Percentiles rank a stretch among this genome's conserved stretches.
Evolutionary conservation across 352 stramenopile species (phyloP).

Genomic region (Phytopythium montanum): DNA sequence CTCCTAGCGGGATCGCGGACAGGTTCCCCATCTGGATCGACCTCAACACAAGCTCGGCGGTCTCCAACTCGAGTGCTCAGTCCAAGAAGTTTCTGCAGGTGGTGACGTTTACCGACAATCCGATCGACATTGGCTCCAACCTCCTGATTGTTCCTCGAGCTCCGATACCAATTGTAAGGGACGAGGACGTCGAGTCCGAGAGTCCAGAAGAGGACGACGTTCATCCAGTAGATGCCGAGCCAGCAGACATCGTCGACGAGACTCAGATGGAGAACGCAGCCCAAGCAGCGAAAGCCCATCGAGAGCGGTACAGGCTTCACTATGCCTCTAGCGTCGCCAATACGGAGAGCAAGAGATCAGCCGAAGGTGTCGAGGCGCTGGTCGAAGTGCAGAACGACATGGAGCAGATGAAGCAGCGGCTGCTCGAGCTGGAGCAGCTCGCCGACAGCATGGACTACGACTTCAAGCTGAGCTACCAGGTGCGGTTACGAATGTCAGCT

Average conservation of each 20-base stretch:
- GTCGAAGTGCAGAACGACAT: not conserved
- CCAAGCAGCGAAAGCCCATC: not conserved
- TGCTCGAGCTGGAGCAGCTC: constrained; percentile 41
- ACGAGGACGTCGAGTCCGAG: not conserved
- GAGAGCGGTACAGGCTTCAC: constrained; percentile 1
- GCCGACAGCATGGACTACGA: constrained; percentile 56
- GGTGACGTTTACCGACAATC: constrained; percentile 11
- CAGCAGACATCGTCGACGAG: not conserved
- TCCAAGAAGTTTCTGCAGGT: constrained; percentile 34
- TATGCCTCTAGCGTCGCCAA: not conserved
- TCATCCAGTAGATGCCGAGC: not conserved
- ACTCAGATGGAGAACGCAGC: not conserved
- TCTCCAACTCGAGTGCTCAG: constrained; percentile 5
- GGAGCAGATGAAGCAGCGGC: constrained; percentile 16
- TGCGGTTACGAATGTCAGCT: constrained; percentile 12
- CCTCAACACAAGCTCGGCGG: constrained; percentile 10
- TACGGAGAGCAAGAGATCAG: not conserved
- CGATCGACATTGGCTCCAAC: not conserved
- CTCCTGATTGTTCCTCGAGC: not conserved
- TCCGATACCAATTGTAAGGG: not conserved
- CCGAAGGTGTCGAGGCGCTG: not conserved
- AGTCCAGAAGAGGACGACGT: not conserved
- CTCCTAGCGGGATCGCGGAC: constrained; percentile 12
- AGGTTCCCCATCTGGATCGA: constrained; percentile 39
- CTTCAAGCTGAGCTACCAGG: constrained; percentile 47